phyloP scores from a whole-genome alignment of 495 filamentous ascomycete species.

The Sphaerosporella brunnea region DNA sequence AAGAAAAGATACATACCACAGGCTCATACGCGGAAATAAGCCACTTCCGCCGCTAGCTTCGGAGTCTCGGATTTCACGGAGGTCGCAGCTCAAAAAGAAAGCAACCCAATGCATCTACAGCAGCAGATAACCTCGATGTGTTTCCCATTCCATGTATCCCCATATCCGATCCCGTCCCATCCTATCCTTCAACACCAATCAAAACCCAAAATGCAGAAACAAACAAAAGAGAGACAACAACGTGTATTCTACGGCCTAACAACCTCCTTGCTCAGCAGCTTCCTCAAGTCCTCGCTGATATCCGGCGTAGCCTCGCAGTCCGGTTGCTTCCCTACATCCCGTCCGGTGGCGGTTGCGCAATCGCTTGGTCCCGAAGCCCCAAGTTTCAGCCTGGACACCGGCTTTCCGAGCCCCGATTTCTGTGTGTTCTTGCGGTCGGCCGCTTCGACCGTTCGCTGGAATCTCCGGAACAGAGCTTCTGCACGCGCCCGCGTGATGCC shows the following conservation, averaged over 20 bases:
- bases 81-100: too few relatives aligned
- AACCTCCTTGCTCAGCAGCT: constrained; percentile 54
- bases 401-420: constrained; percentile 20
- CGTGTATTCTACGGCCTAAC: constrained; percentile 12
- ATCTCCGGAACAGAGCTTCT: constrained; percentile 72
- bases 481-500: constrained; percentile 66
- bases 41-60: too few relatives aligned
- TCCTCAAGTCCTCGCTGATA: constrained; percentile 65
- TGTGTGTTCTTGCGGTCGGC: constrained; percentile 55
- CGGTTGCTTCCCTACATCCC: constrained; percentile 19
- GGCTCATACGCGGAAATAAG: too few relatives aligned
- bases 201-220: too few relatives aligned
- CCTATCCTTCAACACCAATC: too few relatives aligned
- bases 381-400: constrained; percentile 9
- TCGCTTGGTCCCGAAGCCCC: constrained; percentile 4
- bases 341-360: constrained; percentile 8
- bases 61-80: too few relatives aligned
- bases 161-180: too few relatives aligned
- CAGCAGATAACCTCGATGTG: too few relatives aligned
- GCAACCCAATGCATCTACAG: too few relatives aligned
- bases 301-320: constrained; percentile 25
- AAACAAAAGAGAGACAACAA: too few relatives aligned
- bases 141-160: too few relatives aligned
- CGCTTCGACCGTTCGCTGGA: constrained; percentile 69
- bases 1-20: too few relatives aligned